Evolutionary conservation across 2,329 filamentous ascomycete species (phyloP).

Genomic region (Exophiala spinifera): DNA sequence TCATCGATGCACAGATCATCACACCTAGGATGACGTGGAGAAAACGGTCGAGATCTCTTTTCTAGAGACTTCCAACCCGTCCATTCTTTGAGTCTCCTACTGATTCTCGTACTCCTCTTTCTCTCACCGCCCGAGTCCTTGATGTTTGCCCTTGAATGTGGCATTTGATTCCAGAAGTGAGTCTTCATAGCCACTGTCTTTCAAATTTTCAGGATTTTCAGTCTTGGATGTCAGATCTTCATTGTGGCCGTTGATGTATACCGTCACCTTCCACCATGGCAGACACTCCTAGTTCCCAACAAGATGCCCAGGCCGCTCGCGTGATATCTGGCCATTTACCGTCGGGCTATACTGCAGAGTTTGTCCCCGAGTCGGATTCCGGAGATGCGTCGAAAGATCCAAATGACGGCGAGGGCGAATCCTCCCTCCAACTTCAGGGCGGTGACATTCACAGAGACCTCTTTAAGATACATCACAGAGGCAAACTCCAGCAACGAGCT

Average conservation of each 20-base stretch:
- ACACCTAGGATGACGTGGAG: background rate
- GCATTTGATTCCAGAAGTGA: too few species aligned
- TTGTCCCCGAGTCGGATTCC: constrained; percentile 14
- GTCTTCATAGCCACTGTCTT: too few species aligned
- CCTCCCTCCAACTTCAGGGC: constrained; percentile 68
- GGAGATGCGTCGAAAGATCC: background rate
- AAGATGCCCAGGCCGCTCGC: constrained; percentile 19
- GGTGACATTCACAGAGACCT: constrained; percentile 77
- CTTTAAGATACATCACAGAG: constrained; percentile 66
- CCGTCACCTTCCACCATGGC: constrained; percentile 14
- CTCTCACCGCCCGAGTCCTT: background rate
- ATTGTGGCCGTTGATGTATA: background rate
- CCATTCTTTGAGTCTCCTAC: too few species aligned
- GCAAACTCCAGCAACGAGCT: constrained; percentile 54
- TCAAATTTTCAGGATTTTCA: too few species aligned
- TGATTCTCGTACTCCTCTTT: background rate
- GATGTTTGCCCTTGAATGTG: background rate
- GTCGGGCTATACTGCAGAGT: constrained; percentile 23
- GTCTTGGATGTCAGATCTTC: too few species aligned
- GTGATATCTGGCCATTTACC: constrained; percentile 25
- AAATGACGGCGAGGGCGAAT: constrained; percentile 39
- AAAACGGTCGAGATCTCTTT: background rate
- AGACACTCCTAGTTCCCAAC: constrained; percentile 13
- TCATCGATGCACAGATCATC: background rate
- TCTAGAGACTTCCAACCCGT: constrained; percentile 1